Evolutionary conservation across 2,329 filamentous ascomycete species (phyloP), one percentile per base, ranked within the genome.

Genomic region (Penicillium sclerotiorum): DNA sequence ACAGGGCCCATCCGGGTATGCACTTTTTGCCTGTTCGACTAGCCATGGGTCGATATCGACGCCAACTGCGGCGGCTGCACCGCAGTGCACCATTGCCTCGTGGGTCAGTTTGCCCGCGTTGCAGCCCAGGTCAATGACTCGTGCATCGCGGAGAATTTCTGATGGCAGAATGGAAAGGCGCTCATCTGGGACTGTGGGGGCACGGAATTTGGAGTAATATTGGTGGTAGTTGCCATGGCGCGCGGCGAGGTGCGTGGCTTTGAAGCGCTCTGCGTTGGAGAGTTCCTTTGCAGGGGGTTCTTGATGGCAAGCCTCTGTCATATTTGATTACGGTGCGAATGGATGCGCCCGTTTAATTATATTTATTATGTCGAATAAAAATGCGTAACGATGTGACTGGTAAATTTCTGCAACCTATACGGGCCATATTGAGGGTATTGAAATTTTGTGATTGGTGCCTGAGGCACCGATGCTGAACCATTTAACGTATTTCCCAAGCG

Each of bases 181-280:
- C 45, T 61, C 59, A 33, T 61, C 59, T 8, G 57, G 59, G 28
- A 61, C 50, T 6, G 53, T 60, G 27, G 59, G 56, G 5, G 57
- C 57, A 20, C 59, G 57, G 48, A 61, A 61, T 32, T 61, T 60
- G 21, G 57, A 17, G 33, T 61, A 61, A 44, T 61, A 61, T 59
- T 60, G 59, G 50, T 61, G 59, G 47, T 61, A 61, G 32, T 61
- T 61, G 36, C 59, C 59, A 60, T 61, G 56, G 47, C 57, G 59
- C 11, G 59, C 59, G 23, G 57, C 59, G 33, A 61, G 57, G 23
- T 61, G 59, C 4, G 59, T 61, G 25, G 59, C 59, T 61, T 61
- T 60, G 50, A 61, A 61, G 53, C 59, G 59, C 53, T 60, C 59
- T 49, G 59, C 59, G 38, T 42, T 60, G n/a, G 59, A 59, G 45